Evolutionary conservation across 2,329 filamentous ascomycete genomes (phyloP).

Genomic region (Colletotrichum tofieldiae): DNA sequence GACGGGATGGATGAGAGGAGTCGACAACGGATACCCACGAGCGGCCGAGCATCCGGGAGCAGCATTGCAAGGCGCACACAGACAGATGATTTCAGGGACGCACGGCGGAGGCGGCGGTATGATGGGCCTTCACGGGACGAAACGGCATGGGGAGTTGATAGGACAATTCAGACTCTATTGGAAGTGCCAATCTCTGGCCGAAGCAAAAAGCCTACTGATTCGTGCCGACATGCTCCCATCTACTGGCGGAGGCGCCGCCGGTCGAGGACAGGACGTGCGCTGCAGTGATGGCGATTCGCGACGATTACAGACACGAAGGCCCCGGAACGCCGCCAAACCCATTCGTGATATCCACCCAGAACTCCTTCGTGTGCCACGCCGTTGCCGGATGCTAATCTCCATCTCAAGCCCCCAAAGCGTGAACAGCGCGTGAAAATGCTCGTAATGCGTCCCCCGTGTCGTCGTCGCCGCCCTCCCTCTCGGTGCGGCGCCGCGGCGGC

Average conservation of each 20-base stretch:
- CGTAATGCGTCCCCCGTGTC: conserved; percentile 21
- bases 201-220: conserved; percentile 41
- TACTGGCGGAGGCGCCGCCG: conserved; percentile 1
- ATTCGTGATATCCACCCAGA: conserved; percentile 43
- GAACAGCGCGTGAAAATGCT: conserved; percentile 39
- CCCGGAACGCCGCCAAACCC: conserved; percentile 42
- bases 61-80: conserved; percentile 22
- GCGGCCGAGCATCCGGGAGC: too few relatives aligned
- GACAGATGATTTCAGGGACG: conserved; percentile 3
- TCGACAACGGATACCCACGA: background rate
- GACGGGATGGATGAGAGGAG: background rate
- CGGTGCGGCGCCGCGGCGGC: background rate
- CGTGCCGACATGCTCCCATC: conserved; percentile 34
- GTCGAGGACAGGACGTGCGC: background rate
- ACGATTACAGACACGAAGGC: conserved; percentile 36
- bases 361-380: conserved; percentile 42
- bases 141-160: conserved; percentile 8
- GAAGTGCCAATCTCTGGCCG: conserved; percentile 34
- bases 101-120: background rate
- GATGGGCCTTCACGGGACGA: background rate
- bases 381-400: conserved; percentile 44
- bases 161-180: conserved; percentile 40
- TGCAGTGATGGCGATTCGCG: conserved; percentile 30
- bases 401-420: conserved; percentile 37
- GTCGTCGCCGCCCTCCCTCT: conserved; percentile 12